Conservation (phyloP, 768 basidiomycete genomes). For the Amanita pallidorosea region DNA sequence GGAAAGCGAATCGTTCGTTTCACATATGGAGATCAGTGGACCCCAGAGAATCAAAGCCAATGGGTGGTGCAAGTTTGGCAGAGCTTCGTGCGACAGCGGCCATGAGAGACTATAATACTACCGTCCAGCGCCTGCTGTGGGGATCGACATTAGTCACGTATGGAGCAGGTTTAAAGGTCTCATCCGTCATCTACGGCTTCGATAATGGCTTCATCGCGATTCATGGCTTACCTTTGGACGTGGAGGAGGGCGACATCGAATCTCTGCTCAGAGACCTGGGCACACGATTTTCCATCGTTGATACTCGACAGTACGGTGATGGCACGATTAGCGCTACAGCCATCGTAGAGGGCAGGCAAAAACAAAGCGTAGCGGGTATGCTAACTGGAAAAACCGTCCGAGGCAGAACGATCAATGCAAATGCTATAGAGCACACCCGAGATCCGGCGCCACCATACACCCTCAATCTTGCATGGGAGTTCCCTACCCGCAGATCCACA, state of each 20-base stretch:
- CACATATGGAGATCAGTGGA: neutral
- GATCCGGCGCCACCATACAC: neutral
- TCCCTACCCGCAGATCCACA: neutral
- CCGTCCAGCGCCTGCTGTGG: neutral
- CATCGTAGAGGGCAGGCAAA: neutral
- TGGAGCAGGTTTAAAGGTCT: conserved; percentile 12
- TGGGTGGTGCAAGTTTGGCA: neutral
- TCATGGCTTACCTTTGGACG: conserved; percentile 9
- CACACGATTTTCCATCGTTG: conserved; percentile 11
- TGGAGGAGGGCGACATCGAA: conserved; percentile 7
- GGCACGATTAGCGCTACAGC: neutral
- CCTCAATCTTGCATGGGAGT: neutral
- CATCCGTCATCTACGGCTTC: conserved; percentile 9
- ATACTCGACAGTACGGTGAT: conserved; percentile 8
- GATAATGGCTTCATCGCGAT: conserved; percentile 8
- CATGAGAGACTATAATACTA: neutral
- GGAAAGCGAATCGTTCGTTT: neutral
- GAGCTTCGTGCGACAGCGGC: neutral
- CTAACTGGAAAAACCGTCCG: neutral
- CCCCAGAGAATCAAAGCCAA: neutral
- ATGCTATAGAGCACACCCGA: neutral
- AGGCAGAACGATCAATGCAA: neutral
- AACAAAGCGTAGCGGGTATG: neutral
- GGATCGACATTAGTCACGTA: conserved; percentile 11
- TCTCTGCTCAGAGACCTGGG: conserved; percentile 5